Conservation (phyloP, 2,329 filamentous ascomycete species). For the Calonectria henricotiae region DNA sequence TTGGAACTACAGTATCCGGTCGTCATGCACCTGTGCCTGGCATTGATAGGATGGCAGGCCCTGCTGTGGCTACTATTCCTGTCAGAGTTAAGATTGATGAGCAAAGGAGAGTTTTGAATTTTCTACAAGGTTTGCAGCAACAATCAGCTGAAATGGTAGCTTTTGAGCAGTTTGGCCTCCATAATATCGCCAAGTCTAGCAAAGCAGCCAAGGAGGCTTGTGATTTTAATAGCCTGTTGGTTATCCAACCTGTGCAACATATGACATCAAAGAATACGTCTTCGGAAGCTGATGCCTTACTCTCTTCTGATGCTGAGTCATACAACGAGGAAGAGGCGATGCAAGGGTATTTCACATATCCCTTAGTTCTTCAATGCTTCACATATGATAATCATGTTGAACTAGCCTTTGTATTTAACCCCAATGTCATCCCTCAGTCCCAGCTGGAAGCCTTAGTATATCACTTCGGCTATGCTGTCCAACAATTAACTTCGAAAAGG, state of each 20-base stretch:
- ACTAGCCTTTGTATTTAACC: conserved; percentile 9
- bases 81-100: too few species aligned
- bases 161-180: conserved; percentile 45
- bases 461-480: conserved; percentile 9
- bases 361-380: conserved; percentile 15
- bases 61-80: conserved; percentile 57
- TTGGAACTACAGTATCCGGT: conserved; percentile 63
- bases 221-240: conserved; percentile 53
- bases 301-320: neutral
- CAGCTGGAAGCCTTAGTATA: conserved; percentile 8
- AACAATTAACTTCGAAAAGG: neutral
- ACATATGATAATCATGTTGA: conserved; percentile 17
- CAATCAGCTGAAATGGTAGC: conserved; percentile 42
- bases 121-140: conserved; percentile 38
- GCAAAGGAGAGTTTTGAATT: conserved; percentile 30
- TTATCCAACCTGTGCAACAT: conserved; percentile 46
- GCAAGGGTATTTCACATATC: conserved; percentile 13
- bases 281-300: neutral
- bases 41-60: conserved; percentile 45
- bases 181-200: conserved; percentile 44
- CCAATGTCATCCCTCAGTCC: conserved; percentile 4
- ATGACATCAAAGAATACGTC: neutral
- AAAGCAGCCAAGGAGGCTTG: conserved; percentile 41
- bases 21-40: conserved; percentile 50
- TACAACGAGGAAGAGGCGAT: conserved; percentile 18